A percentile compares a stretch with the other conserved stretches of the same genome.
Evolutionary conservation across 106 monocot genomes (phyloP).

Genomic region (Cymbidium sinense): DNA sequence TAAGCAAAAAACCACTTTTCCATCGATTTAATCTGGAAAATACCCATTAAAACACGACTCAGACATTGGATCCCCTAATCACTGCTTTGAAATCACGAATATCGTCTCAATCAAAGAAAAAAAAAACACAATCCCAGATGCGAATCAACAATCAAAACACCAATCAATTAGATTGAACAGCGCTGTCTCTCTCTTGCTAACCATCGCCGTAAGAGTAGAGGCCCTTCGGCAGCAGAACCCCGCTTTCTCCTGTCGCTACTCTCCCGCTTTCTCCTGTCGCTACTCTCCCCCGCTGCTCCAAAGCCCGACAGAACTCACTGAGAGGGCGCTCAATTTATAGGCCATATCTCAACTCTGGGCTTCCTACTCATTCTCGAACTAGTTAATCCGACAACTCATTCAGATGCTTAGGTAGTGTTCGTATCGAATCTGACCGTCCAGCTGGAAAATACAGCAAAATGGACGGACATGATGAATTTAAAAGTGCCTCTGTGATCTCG

Average conservation of each 20-base stretch:
- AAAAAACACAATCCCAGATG: not conserved
- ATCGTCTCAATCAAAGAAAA: not conserved
- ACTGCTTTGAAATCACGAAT: not conserved
- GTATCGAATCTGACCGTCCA: not conserved
- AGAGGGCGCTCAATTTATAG: not conserved
- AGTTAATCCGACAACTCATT: not conserved
- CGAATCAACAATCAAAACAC: not conserved
- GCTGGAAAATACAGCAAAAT: not conserved
- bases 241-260: not conserved
- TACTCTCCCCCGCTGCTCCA: not conserved
- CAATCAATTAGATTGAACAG: not conserved
- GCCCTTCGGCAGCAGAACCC: not conserved
- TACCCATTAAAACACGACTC: not conserved
- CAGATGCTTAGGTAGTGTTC: not conserved
- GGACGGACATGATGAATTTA: not conserved
- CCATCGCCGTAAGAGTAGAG: not conserved
- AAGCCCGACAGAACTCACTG: not conserved
- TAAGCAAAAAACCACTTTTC: not conserved
- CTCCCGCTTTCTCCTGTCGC: too few species aligned
- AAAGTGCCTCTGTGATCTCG: not conserved
- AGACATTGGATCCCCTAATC: not conserved
- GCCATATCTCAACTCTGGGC: not conserved
- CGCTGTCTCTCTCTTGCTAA: not conserved
- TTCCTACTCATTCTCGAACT: not conserved
- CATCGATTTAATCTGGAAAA: not conserved